These are phyloP conservation scores for Cercospora sp. DNA, from an alignment of 2,329 filamentous ascomycete genomes.

Conservation along the genomic window DNA sequence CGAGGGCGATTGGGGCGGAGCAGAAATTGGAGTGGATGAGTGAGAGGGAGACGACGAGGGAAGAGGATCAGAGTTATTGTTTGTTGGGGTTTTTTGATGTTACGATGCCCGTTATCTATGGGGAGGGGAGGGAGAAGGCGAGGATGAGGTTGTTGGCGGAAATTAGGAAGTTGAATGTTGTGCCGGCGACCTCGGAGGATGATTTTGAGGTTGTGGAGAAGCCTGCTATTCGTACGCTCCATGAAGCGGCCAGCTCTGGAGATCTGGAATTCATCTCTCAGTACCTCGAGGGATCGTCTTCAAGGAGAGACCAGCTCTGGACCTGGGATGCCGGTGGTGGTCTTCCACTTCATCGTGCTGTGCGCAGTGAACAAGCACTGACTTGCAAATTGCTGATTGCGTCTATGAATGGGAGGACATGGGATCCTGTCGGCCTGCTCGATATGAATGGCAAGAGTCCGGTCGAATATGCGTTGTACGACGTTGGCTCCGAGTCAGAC, in stretches of 20 bases:
- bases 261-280: neutral
- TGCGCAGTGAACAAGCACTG: neutral
- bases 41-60: neutral
- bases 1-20: neutral
- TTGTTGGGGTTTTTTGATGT: neutral
- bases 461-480: neutral
- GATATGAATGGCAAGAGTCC: neutral
- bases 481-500: neutral
- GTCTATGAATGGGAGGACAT: neutral
- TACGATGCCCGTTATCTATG: neutral
- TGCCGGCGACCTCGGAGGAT: neutral
- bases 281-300: neutral
- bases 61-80: neutral
- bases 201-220: conserved; percentile 6
- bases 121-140: neutral
- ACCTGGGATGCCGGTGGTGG: neutral
- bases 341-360: neutral
- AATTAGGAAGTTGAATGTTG: neutral
- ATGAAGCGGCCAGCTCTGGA: neutral
- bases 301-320: neutral
- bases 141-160: neutral
- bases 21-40: neutral
- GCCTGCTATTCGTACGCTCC: neutral
- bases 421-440: neutral
- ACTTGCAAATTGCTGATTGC: neutral